Evolutionary conservation across 75 land plant genomes (phyloP).

Genomic region (Pinus tabuliformis): DNA sequence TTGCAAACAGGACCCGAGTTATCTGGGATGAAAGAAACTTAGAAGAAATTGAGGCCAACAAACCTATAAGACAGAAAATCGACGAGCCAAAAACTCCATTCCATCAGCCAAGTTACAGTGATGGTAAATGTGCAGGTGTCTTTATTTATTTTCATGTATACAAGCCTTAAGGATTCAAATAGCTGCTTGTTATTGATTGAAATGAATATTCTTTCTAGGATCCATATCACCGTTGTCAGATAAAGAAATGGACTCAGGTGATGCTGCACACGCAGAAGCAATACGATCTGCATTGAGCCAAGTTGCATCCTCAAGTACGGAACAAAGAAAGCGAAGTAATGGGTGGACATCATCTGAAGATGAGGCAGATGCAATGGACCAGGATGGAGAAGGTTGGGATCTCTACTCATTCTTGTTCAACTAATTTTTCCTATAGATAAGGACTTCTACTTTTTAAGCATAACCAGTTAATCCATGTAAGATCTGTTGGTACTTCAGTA

Average conservation of each 20-base stretch:
- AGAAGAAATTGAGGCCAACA: constrained; percentile 75
- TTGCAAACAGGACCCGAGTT: constrained; percentile 48
- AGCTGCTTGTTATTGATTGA: background rate
- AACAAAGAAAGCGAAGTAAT: constrained; percentile 13
- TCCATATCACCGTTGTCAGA: constrained; percentile 53
- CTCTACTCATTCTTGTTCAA: background rate
- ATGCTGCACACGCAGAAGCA: constrained; percentile 70
- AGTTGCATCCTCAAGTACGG: constrained; percentile 67
- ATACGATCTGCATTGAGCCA: constrained; percentile 60
- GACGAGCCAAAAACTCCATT: constrained; percentile 95
- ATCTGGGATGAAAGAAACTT: constrained; percentile 86
- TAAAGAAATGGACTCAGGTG: constrained; percentile 36
- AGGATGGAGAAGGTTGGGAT: constrained; percentile 56
- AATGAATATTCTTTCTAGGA: constrained; percentile 24
- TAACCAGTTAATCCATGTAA: no score
- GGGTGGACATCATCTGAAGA: constrained; percentile 92
- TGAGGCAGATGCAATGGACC: constrained; percentile 72
- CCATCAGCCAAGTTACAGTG: constrained; percentile 44
- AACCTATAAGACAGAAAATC: constrained; percentile 86
- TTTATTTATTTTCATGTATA: background rate
- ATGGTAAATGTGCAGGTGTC: constrained; percentile 33
- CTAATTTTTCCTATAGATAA: background rate
- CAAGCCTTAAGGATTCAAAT: background rate
- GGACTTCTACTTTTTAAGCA: background rate
- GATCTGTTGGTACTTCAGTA: no score